These are phyloP conservation scores for Talaromyces sp. DNA, from an alignment of 2,329 filamentous ascomycete species.

Conservation along the genomic window DNA sequence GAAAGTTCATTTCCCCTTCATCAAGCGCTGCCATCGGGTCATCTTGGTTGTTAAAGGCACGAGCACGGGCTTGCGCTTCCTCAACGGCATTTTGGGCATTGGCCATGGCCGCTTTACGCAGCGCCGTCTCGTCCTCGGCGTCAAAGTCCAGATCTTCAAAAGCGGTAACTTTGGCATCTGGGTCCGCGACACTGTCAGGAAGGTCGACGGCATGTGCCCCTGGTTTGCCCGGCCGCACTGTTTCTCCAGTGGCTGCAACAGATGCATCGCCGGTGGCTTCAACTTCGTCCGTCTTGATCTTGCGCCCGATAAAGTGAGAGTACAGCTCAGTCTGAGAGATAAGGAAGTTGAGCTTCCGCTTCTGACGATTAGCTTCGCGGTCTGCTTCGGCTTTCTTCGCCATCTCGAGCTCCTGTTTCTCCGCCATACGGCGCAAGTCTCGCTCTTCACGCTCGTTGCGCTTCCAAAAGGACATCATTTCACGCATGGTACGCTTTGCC, in stretches of 20 bases:
- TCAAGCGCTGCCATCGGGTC: conserved; percentile 68
- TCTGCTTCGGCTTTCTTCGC: conserved; percentile 96
- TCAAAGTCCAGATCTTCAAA: conserved; percentile 96
- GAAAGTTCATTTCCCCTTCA: conserved; percentile 98
- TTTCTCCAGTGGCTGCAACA: conserved; percentile 52
- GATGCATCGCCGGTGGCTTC: conserved; percentile 68
- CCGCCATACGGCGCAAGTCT: conserved; percentile 86
- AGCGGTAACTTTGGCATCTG: conserved; percentile 72
- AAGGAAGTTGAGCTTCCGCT: conserved; percentile 97
- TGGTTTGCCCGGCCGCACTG: conserved; percentile 25
- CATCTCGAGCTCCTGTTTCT: conserved; percentile 93
- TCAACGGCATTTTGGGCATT: conserved; percentile 96
- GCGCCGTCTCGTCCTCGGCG: conserved; percentile 78
- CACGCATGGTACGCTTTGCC: conserved; percentile 96
- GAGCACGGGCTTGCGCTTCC: conserved; percentile 86
- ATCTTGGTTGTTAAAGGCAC: conserved; percentile 78
- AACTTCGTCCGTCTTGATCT: conserved; percentile 95
- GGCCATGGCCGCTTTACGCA: conserved; percentile 81
- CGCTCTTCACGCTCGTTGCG: conserved; percentile 96
- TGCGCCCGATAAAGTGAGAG: conserved; percentile 98
- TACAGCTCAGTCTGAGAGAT: conserved; percentile 98
- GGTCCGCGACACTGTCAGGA: conserved; percentile 42
- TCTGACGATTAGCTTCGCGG: conserved; percentile 93
- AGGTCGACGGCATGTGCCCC: conserved; percentile 42
- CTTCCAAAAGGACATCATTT: conserved; percentile 99